Evolutionary conservation across 352 stramenopile species (phyloP).

Genomic region (Achlya hypogyna): DNA sequence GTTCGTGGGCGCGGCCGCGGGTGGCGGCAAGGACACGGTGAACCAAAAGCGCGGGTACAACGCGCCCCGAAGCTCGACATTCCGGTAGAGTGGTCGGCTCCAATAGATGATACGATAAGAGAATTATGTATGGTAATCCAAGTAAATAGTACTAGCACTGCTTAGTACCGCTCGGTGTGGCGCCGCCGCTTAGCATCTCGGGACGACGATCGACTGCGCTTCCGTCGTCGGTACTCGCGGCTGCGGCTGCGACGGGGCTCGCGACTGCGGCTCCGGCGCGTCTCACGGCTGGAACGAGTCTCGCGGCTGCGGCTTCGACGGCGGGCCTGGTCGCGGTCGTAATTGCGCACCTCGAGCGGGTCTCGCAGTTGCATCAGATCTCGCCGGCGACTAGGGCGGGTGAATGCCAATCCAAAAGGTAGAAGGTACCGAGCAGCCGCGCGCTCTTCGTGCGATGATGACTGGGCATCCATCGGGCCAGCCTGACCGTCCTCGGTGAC

Average conservation of each 20-base stretch:
- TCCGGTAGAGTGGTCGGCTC: constrained; percentile 35
- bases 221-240: not conserved
- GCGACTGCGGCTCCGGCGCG: no score
- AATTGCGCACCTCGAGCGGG: constrained; percentile 8
- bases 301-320: not conserved
- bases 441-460: not conserved
- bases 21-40: constrained; percentile 20
- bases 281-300: not conserved
- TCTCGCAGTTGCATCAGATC: not conserved
- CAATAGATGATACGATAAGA: not conserved
- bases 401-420: not conserved
- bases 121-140: constrained; percentile 6
- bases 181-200: not conserved
- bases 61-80: constrained; percentile 76
- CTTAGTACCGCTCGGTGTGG: not conserved
- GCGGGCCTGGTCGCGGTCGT: not conserved
- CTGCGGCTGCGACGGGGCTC: not conserved
- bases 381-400: not conserved
- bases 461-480: not conserved
- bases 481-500: not conserved
- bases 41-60: constrained; percentile 69
- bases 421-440: not conserved
- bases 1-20: constrained; percentile 50
- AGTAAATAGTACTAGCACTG: not conserved
- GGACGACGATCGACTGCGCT: not conserved